Evolutionary conservation across 2,329 filamentous ascomycete species (phyloP), one percentile per base, ranked within the genome.

Genomic region (Trichoderma harzianum): DNA sequence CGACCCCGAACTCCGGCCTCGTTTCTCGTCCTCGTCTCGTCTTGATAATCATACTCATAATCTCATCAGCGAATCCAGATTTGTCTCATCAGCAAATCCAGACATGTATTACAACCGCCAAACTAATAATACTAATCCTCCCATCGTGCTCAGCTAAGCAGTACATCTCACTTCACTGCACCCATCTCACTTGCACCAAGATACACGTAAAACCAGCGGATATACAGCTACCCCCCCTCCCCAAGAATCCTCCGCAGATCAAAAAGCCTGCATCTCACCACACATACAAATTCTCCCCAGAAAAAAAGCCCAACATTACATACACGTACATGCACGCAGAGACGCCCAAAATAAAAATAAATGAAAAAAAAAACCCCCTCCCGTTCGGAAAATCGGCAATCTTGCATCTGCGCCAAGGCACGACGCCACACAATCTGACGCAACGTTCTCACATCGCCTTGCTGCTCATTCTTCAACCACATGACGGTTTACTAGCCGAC

Each of bases 321-420:
- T 24, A 21, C 43, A 24, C 30, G 24, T 32, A 28, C 34, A 39
- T 39, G 26, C 32, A 36, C 18, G 7, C 58, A 36, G 24, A 16
- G 21, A 3, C 34, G n/a, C 60, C 18, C 18, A 36, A 39, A 62
- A 32, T 18, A 60, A 60, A 43, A 43, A 43, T 43, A 43, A 43
- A 43, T 43, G 16, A 6, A 43, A 18, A 43, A 12, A 39, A 18
- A 43, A 43, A 30, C 21, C 11, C 47, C 47, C 21, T 53, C 32
- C 62, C 62, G 36, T 26, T 32, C 62, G 62, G 62, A 21, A 65
- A 65, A 53, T 24, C 62, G 62, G 62, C 62, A 65, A 65, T 65
- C 62, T 65, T 51, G 39, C 61, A 63, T 63, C 36, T n/a, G 16
- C 21, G 60, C 61, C 39, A 53, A 65, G 62, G 39, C 39, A 43